Conservation (phyloP, 73 alveolate genomes). For the Paramecium sonneborni region DNA sequence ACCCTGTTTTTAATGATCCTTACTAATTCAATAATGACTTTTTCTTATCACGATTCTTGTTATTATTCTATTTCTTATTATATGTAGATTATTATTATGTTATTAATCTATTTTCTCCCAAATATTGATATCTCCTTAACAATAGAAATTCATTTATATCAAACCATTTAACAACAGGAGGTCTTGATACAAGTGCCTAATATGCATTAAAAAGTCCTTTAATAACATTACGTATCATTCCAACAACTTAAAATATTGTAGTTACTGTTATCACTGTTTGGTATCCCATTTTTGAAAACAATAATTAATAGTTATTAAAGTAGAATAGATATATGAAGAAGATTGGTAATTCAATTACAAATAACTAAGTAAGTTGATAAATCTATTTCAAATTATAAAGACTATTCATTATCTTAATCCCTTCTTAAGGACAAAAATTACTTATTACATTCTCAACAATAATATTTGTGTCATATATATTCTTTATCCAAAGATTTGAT, state of each 20-base stretch:
- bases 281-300: not conserved
- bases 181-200: not conserved
- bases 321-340: constrained; percentile 3
- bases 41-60: not conserved
- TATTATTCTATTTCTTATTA: not conserved
- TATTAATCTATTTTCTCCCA: not conserved
- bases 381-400: not conserved
- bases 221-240: not conserved
- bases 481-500: constrained; percentile 3
- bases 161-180: constrained; percentile 1
- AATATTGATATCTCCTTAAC: not conserved
- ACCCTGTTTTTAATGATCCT: not conserved
- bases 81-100: not conserved
- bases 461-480: not conserved
- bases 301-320: not conserved
- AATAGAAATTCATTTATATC: constrained; percentile 2
- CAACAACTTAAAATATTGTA: not conserved
- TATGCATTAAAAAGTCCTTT: not conserved
- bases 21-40: not conserved
- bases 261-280: not conserved
- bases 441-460: not conserved
- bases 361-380: not conserved
- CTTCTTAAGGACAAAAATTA: constrained; percentile 1
- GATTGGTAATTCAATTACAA: not conserved
- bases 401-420: not conserved